A percentile compares a stretch with the other conserved stretches of the same genome.
These are phyloP conservation scores for Pythium grandisporangium DNA, from an alignment of 352 stramenopile species.

Conservation along the genomic window DNA sequence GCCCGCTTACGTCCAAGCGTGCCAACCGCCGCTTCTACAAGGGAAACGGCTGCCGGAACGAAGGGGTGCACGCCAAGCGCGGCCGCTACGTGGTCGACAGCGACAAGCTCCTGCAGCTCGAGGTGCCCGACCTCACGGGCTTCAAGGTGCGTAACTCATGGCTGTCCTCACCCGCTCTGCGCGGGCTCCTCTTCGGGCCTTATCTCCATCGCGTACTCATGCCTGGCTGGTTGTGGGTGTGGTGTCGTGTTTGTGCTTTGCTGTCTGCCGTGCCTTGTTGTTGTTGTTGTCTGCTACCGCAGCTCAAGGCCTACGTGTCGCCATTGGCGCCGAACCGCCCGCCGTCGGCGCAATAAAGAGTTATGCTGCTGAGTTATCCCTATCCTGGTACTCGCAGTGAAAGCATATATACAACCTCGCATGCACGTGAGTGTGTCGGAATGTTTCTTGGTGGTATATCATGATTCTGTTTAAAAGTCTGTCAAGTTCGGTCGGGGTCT, in stretches of 20 bases:
- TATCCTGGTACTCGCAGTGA: no score
- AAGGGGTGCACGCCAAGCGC: constrained; percentile 87
- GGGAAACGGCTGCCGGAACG: constrained; percentile 90
- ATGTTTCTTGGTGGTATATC: no score
- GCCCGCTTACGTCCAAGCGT: constrained; percentile 89
- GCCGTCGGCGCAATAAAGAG: no score
- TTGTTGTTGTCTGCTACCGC: constrained; percentile 1
- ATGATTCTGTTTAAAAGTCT: no score
- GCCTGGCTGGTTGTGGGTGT: background rate
- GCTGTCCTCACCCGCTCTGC: no score
- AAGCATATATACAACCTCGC: no score
- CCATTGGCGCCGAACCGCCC: constrained; percentile 53
- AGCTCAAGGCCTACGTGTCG: constrained; percentile 84
- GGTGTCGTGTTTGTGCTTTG: background rate
- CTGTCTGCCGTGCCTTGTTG: background rate
- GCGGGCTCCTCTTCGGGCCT: no score
- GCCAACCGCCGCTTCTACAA: constrained; percentile 95
- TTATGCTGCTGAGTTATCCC: no score
- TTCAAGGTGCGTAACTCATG: constrained; percentile 87
- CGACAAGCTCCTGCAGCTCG: constrained; percentile 87
- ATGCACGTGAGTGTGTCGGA: no score
- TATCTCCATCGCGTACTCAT: no score
- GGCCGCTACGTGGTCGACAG: constrained; percentile 89
- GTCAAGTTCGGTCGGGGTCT: no score
- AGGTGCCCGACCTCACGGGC: constrained; percentile 90